Evolutionary conservation across 2,329 filamentous ascomycete genomes (phyloP), one percentile per base, ranked within the genome.

Genomic region (Microcyclospora pomicola): DNA sequence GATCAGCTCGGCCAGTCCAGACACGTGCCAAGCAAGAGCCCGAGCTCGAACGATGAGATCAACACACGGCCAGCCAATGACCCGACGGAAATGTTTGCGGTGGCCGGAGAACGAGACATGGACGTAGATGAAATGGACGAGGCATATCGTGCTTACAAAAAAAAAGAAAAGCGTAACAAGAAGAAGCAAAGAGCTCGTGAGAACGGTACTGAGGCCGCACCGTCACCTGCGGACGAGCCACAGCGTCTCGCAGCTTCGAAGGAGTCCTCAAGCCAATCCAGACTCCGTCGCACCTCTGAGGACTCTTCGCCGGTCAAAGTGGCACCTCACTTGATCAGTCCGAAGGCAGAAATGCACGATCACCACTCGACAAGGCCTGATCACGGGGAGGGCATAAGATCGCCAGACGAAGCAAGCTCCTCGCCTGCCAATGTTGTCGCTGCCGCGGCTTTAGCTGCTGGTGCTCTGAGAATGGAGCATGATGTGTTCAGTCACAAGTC

Each of bases 101-200:
- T 47, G 11, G 44, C 42, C 13, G 39, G 41, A 6, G 44, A 49
- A n/a, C 33, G 37, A 12, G 54, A 55, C 16, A 50, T 53, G 46
- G 53, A 56, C 34, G 46, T 56, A n/a, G 53, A 56, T 27, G 54
- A 55, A n/a, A 55, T 54, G 51, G 52, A 55, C 39, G 43, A 50
- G 28, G 50, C 49, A 3, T 57, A 55, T 42, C 50, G 46, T 31
- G 49, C 49, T 15, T 56, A 53, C 46, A 56, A 52, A 46, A 56
- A 52, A 41, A 55, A 54, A 31, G 47, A 49, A 15, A 49, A 52
- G 31, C 48, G 53, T 31, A 49, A 52, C 37, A 50, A 52, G 36
- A 56, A 54, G 44, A 51, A 56, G 43, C 41, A 50, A 15, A 49
- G 31, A 24, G 33, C 33, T 30, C 33, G 29, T 14, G 33, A 24